Evolutionary conservation across 164 flowering plant species (phyloP).

Genomic region (Magnolia sinica): DNA sequence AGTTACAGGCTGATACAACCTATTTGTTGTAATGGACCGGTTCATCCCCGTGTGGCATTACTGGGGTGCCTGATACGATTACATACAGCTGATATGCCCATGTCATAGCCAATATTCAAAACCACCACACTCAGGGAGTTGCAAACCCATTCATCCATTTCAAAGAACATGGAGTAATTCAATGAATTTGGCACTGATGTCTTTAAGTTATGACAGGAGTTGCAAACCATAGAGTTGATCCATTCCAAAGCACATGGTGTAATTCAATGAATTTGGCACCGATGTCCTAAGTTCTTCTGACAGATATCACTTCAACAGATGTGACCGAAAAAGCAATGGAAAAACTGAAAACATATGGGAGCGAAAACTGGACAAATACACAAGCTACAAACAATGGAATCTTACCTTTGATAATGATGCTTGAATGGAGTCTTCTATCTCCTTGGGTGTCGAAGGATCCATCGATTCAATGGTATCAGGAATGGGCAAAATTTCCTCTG

Average conservation of each 20-base stretch:
- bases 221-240: too few species aligned
- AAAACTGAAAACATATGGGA: background rate
- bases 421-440: constrained; percentile 46
- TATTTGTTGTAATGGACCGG: too few species aligned
- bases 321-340: background rate
- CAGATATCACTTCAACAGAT: background rate
- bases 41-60: too few species aligned
- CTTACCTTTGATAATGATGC: constrained; percentile 48
- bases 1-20: too few species aligned
- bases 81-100: too few species aligned
- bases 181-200: background rate
- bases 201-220: background rate
- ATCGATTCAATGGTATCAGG: constrained; percentile 36
- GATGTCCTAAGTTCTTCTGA: background rate
- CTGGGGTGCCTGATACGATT: too few species aligned
- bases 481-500: constrained; percentile 67
- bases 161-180: too few species aligned
- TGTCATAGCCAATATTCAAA: too few species aligned
- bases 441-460: constrained; percentile 32
- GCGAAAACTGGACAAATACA: background rate
- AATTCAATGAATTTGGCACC: too few species aligned
- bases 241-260: too few species aligned
- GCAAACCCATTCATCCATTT: too few species aligned
- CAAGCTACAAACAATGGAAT: background rate
- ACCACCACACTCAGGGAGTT: too few species aligned